These are phyloP conservation scores for Cornus florida DNA, from an alignment of 148 eudicot genomes.

Conservation along the genomic window DNA sequence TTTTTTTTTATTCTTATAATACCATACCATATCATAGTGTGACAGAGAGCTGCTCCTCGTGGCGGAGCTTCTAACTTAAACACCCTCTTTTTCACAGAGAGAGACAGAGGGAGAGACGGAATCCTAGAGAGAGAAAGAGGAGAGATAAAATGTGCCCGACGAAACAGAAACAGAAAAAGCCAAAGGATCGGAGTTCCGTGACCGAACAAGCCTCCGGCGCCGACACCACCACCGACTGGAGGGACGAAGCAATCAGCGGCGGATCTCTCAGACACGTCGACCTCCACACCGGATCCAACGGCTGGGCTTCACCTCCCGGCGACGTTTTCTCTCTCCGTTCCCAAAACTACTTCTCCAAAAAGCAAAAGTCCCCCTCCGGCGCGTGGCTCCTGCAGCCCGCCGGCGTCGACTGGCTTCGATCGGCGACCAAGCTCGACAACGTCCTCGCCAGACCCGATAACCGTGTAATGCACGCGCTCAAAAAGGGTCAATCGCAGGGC, in stretches of 20 bases:
- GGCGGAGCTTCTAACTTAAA: not conserved
- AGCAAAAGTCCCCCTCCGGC: conserved; percentile 57
- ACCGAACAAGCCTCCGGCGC: conserved; percentile 15
- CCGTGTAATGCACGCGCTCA: conserved; percentile 53
- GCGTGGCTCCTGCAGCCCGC: conserved; percentile 69
- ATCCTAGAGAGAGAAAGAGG: not conserved
- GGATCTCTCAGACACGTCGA: conserved; percentile 71
- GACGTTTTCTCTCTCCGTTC: conserved; percentile 62
- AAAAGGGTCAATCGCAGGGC: conserved; percentile 27
- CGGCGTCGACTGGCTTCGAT: conserved; percentile 85
- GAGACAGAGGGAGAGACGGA: not conserved
- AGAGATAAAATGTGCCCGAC: conserved; percentile 24
- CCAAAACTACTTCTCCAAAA: conserved; percentile 48
- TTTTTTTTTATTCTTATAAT: too few species aligned
- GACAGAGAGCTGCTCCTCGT: not conserved
- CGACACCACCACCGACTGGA: conserved; percentile 37
- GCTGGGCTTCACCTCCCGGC: conserved; percentile 92
- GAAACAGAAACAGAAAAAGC: conserved; percentile 23
- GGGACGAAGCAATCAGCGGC: conserved; percentile 50
- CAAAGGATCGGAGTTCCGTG: conserved; percentile 14
- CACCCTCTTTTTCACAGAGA: not conserved
- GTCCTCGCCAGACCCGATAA: conserved; percentile 67
- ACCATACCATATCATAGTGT: not conserved
- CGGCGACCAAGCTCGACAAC: conserved; percentile 64
- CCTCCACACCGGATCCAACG: conserved; percentile 62